Evolutionary conservation across 352 stramenopile species (phyloP).

Genomic region (Pythium rhizo-oryzae): DNA sequence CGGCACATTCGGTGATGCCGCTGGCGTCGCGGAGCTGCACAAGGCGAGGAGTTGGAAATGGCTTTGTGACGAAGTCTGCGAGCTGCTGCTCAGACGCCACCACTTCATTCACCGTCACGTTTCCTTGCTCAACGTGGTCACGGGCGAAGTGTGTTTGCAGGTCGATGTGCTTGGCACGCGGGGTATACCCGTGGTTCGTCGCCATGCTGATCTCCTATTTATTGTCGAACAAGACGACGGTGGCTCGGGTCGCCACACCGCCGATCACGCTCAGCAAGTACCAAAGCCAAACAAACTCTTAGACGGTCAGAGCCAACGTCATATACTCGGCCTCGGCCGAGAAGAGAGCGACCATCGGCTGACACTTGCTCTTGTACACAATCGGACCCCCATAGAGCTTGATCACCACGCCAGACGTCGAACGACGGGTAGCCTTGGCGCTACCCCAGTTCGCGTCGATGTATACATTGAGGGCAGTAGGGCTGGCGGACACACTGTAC

Average conservation of each 20-base stretch:
- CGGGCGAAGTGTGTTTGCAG: constrained; percentile 10
- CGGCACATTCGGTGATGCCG: too few relatives aligned
- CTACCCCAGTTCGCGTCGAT: constrained; percentile 31
- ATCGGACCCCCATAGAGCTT: too few relatives aligned
- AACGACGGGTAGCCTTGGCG: constrained; percentile 12
- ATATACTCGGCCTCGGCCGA: constrained; percentile 34
- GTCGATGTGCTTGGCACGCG: constrained; percentile 21
- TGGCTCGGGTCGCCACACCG: too few relatives aligned
- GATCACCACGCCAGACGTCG: too few relatives aligned
- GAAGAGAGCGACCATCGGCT: constrained; percentile 19
- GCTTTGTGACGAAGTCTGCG: neutral
- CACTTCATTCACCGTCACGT: neutral
- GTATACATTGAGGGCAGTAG: constrained; percentile 5
- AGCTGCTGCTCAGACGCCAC: neutral
- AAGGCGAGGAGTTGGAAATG: too few relatives aligned
- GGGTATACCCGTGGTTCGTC: constrained; percentile 1
- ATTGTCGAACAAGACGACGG: constrained; percentile 2
- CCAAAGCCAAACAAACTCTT: constrained; percentile 29
- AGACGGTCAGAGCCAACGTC: constrained; percentile 13
- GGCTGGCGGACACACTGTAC: too few relatives aligned
- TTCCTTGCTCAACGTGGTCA: neutral
- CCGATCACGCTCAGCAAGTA: constrained; percentile 9
- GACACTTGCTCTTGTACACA: constrained; percentile 28
- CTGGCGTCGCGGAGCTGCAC: too few relatives aligned
- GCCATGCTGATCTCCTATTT: constrained; percentile 9